phyloP scores from a whole-genome alignment of 345 rosid genomes.

The Psidium guajava region DNA sequence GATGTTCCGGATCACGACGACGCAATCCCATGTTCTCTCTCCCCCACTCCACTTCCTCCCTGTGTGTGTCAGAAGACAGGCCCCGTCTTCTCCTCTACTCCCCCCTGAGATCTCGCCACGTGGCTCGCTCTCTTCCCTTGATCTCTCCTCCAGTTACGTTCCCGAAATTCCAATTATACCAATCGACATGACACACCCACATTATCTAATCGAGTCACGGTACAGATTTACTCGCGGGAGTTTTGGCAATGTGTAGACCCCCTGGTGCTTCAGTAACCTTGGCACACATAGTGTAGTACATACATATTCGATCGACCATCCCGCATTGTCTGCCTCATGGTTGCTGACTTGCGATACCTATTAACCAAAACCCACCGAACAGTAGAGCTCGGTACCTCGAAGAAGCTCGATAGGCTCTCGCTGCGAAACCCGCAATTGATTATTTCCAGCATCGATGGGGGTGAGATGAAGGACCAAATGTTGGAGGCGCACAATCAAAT shows the following conservation, averaged over 20 bases:
- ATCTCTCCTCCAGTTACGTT: not conserved
- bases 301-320: not conserved
- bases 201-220: not conserved
- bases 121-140: not conserved
- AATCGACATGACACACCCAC: not conserved
- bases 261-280: no score
- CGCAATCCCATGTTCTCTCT: slow-evolving; percentile 17
- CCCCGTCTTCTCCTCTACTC: not conserved
- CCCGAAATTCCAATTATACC: not conserved
- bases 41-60: not conserved
- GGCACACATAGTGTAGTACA: no score
- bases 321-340: not conserved
- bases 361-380: not conserved
- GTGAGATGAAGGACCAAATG: not conserved
- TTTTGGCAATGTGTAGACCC: not conserved
- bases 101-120: not conserved
- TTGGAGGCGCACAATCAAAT: not conserved
- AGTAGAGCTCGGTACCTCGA: not conserved
- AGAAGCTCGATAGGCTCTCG: not conserved
- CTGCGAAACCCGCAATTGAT: not conserved
- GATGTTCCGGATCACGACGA: slow-evolving; percentile 2
- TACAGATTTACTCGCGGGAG: not conserved
- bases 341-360: not conserved
- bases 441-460: not conserved
- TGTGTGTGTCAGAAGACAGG: not conserved